These are phyloP conservation scores for Talaromyces proteolyticus DNA, from an alignment of 495 filamentous ascomycete genomes.

Conservation along the genomic window DNA sequence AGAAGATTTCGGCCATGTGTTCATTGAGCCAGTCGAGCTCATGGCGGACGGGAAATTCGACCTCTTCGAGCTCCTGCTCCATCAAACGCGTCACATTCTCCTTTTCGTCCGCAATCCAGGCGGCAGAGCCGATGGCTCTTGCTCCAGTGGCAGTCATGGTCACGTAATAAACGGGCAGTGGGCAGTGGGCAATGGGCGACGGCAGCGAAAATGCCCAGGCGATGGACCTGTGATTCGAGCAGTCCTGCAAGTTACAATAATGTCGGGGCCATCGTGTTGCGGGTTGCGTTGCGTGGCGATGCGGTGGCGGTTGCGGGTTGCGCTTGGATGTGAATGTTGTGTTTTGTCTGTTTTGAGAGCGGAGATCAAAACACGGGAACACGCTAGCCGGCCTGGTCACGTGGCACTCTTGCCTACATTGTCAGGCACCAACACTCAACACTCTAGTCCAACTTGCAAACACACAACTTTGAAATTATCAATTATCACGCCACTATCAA, in stretches of 20 bases:
- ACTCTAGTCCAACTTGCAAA: no score
- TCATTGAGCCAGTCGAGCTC: slow-evolving; percentile 96
- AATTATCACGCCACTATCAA: no score
- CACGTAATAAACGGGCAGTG: slow-evolving; percentile 32
- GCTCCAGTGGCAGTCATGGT: slow-evolving; percentile 42
- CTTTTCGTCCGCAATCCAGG: slow-evolving; percentile 65
- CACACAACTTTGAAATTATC: no score
- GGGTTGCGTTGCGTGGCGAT: neutral
- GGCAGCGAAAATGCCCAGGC: no score
- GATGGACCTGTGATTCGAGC: no score
- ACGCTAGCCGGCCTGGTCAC: slow-evolving; percentile 5
- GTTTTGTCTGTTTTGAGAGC: no score
- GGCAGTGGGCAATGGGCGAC: neutral
- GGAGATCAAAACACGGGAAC: slow-evolving; percentile 8
- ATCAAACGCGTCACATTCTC: slow-evolving; percentile 56
- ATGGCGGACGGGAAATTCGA: slow-evolving; percentile 80
- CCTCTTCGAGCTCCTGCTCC: slow-evolving; percentile 77
- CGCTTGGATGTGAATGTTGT: neutral
- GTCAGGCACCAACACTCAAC: slow-evolving; percentile 1
- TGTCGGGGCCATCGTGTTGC: no score
- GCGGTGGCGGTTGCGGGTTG: neutral
- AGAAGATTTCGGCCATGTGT: slow-evolving; percentile 93
- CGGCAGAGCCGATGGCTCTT: slow-evolving; percentile 55
- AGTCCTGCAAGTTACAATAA: no score
- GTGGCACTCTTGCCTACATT: neutral